phyloP scores from a whole-genome alignment of 192 early-diverging fungal species.

The Jimgerdemannia flammicorona region DNA sequence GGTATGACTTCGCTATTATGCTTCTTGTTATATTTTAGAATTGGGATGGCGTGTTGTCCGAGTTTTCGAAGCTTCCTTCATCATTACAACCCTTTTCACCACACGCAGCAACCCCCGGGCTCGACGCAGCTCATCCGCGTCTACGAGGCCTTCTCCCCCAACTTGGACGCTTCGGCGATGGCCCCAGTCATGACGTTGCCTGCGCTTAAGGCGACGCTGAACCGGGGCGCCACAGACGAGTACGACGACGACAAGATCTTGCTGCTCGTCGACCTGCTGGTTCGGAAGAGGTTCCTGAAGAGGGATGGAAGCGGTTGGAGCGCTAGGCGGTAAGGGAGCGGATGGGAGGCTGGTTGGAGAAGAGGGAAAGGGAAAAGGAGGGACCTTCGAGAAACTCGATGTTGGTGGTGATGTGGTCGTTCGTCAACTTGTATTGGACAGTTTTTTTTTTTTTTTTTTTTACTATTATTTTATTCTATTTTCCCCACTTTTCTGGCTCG shows the following conservation, averaged over 20 bases:
- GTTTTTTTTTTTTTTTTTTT: no score
- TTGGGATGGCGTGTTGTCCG: no score
- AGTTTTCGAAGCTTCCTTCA: no score
- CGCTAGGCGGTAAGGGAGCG: not conserved
- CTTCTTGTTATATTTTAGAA: no score
- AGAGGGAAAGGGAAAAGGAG: no score
- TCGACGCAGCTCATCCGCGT: slow-evolving; percentile 11
- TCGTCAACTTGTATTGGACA: no score
- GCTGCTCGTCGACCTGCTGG: slow-evolving; percentile 8
- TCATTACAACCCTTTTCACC: not conserved
- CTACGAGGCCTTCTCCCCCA: slow-evolving; percentile 6
- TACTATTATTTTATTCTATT: no score
- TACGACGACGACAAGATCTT: slow-evolving; percentile 5
- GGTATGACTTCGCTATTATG: not conserved
- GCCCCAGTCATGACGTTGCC: not conserved
- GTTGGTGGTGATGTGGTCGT: no score
- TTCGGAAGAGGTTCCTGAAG: slow-evolving; percentile 15
- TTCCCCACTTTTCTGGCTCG: no score
- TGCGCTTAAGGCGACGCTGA: not conserved
- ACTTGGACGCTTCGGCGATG: not conserved
- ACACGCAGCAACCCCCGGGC: slow-evolving; percentile 5
- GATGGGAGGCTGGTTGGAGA: no score
- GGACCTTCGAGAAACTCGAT: no score
- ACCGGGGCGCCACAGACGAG: slow-evolving; percentile 1
- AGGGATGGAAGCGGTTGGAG: slow-evolving; percentile 5